Evolutionary conservation across 2,329 filamentous ascomycete species (phyloP).

Genomic region (Colletotrichum falcatum): DNA sequence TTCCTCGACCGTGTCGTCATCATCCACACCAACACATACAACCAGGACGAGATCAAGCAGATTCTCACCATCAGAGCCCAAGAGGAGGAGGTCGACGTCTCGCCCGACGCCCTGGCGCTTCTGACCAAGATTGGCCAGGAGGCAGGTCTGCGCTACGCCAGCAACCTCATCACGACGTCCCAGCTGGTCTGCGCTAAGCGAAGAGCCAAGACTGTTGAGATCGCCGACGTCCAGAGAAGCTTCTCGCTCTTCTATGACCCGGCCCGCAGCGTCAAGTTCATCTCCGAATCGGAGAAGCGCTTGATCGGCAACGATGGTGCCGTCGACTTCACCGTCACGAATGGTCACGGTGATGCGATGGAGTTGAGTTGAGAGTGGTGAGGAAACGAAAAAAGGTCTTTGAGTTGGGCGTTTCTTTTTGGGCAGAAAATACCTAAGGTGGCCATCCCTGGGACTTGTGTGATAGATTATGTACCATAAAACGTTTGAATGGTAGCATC

Average conservation of each 20-base stretch:
- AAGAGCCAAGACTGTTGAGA: conserved; percentile 82
- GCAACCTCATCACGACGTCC: conserved; percentile 95
- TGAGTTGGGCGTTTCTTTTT: conserved; percentile 38
- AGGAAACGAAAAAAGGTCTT: conserved; percentile 9
- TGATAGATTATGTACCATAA: conserved; percentile 42
- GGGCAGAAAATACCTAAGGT: conserved; percentile 38
- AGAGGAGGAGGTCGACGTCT: conserved; percentile 95
- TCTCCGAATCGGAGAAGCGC: conserved; percentile 89
- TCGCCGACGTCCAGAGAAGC: conserved; percentile 92
- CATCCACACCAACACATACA: conserved; percentile 91
- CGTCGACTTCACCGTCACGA: conserved; percentile 75
- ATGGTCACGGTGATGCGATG: conserved; percentile 66
- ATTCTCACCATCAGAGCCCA: conserved; percentile 93
- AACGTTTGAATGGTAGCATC: conserved; percentile 33
- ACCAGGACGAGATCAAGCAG: conserved; percentile 85
- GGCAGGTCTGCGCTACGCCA: conserved; percentile 92
- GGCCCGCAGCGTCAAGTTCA: conserved; percentile 87
- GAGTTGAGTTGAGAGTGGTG: conserved; percentile 55
- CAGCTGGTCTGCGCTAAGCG: conserved; percentile 89
- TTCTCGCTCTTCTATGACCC: conserved; percentile 96
- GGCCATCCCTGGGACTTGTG: conserved; percentile 34
- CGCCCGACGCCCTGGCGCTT: conserved; percentile 88
- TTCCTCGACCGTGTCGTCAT: conserved; percentile 97
- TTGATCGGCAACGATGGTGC: conserved; percentile 89
- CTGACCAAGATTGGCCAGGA: conserved; percentile 97